Percentiles rank a stretch among this genome's conserved stretches.
These are phyloP conservation scores for Rhododendron molle DNA, from an alignment of 148 eudicot species.

Conservation along the genomic window DNA sequence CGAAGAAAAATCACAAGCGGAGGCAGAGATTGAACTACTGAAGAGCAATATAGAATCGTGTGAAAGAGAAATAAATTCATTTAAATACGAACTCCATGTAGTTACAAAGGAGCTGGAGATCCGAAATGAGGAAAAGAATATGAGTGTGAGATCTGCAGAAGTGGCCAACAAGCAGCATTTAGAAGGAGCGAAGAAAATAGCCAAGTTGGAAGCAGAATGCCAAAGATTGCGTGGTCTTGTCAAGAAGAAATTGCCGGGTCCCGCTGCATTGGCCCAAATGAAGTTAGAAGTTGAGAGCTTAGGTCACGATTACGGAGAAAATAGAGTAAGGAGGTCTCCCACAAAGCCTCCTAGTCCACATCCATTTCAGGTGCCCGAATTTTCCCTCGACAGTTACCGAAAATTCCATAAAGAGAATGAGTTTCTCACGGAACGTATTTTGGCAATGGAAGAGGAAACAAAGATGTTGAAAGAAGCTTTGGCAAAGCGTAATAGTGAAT, in stretches of 20 bases:
- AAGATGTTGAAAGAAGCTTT: conserved; percentile 96
- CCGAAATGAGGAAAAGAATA: conserved; percentile 94
- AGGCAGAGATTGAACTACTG: conserved; percentile 72
- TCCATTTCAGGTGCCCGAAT: conserved; percentile 52
- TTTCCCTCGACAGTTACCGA: conserved; percentile 54
- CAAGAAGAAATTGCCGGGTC: conserved; percentile 91
- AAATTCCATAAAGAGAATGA: conserved; percentile 82
- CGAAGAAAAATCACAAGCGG: conserved; percentile 82
- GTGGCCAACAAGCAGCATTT: conserved; percentile 85
- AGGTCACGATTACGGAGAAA: conserved; percentile 81
- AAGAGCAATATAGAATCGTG: conserved; percentile 75
- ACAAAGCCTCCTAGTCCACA: conserved; percentile 68
- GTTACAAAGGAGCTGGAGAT: conserved; percentile 85
- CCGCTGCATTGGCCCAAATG: conserved; percentile 99
- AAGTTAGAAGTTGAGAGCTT: conserved; percentile 88
- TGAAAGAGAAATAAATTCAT: conserved; percentile 83
- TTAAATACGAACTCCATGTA: conserved; percentile 89
- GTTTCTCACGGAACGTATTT: conserved; percentile 75
- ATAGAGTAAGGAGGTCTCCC: conserved; percentile 66
- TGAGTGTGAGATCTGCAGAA: conserved; percentile 88
- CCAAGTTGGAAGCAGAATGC: conserved; percentile 94
- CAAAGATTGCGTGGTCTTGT: conserved; percentile 96
- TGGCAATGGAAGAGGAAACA: conserved; percentile 92
- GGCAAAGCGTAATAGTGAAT: conserved; percentile 78
- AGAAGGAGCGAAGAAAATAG: conserved; percentile 90